Percentiles rank a stretch among this genome's conserved stretches.
Evolutionary conservation across 2,329 filamentous ascomycete species (phyloP).

Genomic region (Xylaria sp.): DNA sequence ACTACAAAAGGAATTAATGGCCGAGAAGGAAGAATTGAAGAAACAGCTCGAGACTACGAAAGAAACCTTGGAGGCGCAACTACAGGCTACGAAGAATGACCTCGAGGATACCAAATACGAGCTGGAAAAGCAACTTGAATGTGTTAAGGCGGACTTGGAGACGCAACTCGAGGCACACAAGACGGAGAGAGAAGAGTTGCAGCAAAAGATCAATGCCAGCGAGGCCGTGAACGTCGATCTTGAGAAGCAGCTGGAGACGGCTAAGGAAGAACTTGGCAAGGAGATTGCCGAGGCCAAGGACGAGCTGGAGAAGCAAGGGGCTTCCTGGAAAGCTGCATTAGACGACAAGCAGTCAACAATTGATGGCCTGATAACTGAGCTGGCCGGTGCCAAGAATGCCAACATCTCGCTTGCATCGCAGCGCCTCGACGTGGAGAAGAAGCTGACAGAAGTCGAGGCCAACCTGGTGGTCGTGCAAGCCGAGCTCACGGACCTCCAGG

Average conservation of each 20-base stretch:
- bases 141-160: constrained; percentile 22
- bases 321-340: constrained; percentile 38
- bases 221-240: constrained; percentile 39
- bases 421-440: constrained; percentile 40
- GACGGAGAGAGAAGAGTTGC: constrained; percentile 37
- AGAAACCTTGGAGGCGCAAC: constrained; percentile 31
- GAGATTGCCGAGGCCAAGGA: constrained; percentile 26
- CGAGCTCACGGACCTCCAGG: constrained; percentile 40
- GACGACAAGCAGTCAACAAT: constrained; percentile 45
- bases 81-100: constrained; percentile 31
- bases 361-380: constrained; percentile 43
- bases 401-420: constrained; percentile 46
- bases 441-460: constrained; percentile 38
- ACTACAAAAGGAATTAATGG: constrained; percentile 16
- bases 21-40: constrained; percentile 28
- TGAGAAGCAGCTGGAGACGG: constrained; percentile 37
- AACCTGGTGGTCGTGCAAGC: constrained; percentile 40
- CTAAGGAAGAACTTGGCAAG: constrained; percentile 41
- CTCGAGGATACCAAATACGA: constrained; percentile 35
- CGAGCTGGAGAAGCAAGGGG: constrained; percentile 38
- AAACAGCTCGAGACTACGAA: constrained; percentile 30
- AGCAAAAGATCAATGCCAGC: constrained; percentile 38
- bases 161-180: constrained; percentile 35
- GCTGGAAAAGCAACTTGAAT: constrained; percentile 28
- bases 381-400: constrained; percentile 46